Evolutionary conservation across 2,329 filamentous ascomycete genomes (phyloP), one percentile per base, ranked within the genome.

Genomic region (Aureobasidium sp.): DNA sequence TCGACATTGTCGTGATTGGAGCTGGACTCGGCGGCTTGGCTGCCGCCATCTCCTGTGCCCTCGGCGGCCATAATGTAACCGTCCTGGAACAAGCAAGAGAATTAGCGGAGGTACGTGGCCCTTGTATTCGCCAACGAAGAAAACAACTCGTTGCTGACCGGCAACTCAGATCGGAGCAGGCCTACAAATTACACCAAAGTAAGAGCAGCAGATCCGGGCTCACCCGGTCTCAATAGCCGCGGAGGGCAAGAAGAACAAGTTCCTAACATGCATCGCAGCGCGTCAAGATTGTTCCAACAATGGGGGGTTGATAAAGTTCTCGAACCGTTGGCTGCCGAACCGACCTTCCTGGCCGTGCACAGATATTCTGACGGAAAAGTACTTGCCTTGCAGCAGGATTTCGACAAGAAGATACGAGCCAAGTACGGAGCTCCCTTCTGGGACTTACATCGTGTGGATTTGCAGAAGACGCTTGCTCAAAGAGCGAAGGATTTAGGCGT

Each of bases 381-480:
- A 0, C 71, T 85, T 1, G 80, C 80, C 0, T 71, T 78, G 13
- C 80, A 85, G 37, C 71, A 76, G 1, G 66, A 76, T n/a, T 86
- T 85, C 62, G 71, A 81, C 63, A 68, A 74, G 27, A 80, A 81
- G 27, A 83, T 85, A 61, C 76, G 78, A 7, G 68, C 70, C 3
- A 81, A 80, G 63, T 87, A 87, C 65, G 74, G 73, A 13, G 79
- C 82, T 0, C 84, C 84, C 0, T 86, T 85, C 65, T 72, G 80
- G 42, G 81, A 85, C 58, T 69, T 85, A n/a, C 85, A 87, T 68
- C 80, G 85, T 2, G 82, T 82, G 2, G 85, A 88, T 67, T 72
- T 86, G 21, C 84, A 87, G 64, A 73, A 77, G 8, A 77, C 80
- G 0, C 73, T 87, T 2, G 78, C 77, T 21, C 73, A 76, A 5